Percentiles rank a stretch among this genome's conserved stretches.
Conservation (phyloP, 2,329 filamentous ascomycete species). For the Penicillium expansum region DNA sequence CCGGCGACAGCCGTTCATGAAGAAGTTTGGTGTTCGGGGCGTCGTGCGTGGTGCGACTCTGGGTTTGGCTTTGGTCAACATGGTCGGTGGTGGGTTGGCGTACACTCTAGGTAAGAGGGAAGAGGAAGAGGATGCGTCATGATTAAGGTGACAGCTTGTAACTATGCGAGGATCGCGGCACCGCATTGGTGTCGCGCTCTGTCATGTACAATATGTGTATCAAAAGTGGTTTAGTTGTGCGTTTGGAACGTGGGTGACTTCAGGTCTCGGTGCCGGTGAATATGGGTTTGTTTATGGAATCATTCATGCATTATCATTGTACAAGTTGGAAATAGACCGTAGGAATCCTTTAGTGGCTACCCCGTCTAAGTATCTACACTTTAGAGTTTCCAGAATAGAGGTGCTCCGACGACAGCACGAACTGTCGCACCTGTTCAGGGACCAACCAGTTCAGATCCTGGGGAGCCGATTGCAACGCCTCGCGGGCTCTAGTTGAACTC, state of each 20-base stretch:
- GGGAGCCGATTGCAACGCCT: constrained; percentile 32
- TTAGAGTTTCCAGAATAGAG: constrained; percentile 27
- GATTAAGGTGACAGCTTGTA: neutral
- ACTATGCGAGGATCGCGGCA: neutral
- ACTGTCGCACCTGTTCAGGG: constrained; percentile 33
- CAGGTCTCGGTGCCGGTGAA: neutral
- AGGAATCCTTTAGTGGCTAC: neutral
- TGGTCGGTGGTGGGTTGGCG: constrained; percentile 47
- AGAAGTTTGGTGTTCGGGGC: constrained; percentile 47
- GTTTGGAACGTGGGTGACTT: neutral
- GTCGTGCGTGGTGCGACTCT: constrained; percentile 47
- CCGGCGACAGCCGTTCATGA: constrained; percentile 49
- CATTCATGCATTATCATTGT: constrained; percentile 1
- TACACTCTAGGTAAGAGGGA: constrained; percentile 46
- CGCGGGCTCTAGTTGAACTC: constrained; percentile 45
- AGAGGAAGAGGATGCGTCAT: constrained; percentile 33
- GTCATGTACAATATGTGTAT: constrained; percentile 3
- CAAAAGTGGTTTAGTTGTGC: neutral
- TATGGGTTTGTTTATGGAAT: neutral
- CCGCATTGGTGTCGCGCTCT: neutral
- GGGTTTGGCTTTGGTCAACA: constrained; percentile 46
- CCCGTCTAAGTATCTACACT: neutral
- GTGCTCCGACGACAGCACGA: constrained; percentile 29
- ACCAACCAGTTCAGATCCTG: constrained; percentile 38
- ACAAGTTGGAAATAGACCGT: neutral